Conservation (phyloP, 2,329 filamentous ascomycete species). For the Lanzia echinophila region DNA sequence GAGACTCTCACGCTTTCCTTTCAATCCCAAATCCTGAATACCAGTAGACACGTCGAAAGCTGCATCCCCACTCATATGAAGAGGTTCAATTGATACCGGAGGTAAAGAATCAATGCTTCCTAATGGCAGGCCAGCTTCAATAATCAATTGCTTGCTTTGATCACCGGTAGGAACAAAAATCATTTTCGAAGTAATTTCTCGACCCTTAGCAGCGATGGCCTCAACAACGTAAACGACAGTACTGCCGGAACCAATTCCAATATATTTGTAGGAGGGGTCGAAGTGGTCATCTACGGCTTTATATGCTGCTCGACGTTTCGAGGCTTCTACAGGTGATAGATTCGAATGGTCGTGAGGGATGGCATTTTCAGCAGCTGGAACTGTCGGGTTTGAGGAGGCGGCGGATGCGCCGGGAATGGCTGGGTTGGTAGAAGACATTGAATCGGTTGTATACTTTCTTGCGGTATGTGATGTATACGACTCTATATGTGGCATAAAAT, state of each 20-base stretch:
- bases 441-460: neutral
- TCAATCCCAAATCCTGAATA: constrained; percentile 29
- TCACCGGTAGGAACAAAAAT: constrained; percentile 79
- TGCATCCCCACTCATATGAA: constrained; percentile 38
- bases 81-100: constrained; percentile 22
- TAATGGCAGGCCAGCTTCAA: constrained; percentile 68
- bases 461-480: neutral
- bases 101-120: constrained; percentile 39
- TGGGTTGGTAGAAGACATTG: constrained; percentile 5
- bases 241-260: constrained; percentile 76
- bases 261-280: constrained; percentile 50
- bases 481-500: neutral
- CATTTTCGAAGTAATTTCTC: constrained; percentile 53
- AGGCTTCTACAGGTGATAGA: constrained; percentile 52
- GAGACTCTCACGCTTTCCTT: constrained; percentile 45
- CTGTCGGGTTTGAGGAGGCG: constrained; percentile 13
- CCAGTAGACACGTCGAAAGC: constrained; percentile 62
- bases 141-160: constrained; percentile 81
- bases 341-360: constrained; percentile 12
- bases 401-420: constrained; percentile 12
- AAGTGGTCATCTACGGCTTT: constrained; percentile 71
- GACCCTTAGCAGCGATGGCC: constrained; percentile 60
- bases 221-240: constrained; percentile 82
- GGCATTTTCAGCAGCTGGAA: constrained; percentile 14
- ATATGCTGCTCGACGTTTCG: constrained; percentile 69